Percentiles rank a stretch among this genome's conserved stretches.
Conservation (phyloP, 148 eudicot genomes). For the Agrostemma githago region DNA sequence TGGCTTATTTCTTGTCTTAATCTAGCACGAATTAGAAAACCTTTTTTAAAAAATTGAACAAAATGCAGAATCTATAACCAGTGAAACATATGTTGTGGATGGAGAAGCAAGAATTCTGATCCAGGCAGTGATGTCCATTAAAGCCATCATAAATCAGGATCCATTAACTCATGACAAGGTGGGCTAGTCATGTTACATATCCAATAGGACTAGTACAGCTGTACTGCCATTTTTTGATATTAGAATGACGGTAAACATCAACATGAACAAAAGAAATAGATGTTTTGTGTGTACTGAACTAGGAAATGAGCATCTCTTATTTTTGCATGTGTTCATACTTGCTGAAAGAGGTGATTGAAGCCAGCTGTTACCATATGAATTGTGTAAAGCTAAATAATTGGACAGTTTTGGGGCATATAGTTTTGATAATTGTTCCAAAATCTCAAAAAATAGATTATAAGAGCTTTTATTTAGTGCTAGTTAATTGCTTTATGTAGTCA, state of each 20-base stretch:
- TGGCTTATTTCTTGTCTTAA: neutral
- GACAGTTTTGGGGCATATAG: neutral
- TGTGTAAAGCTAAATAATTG: neutral
- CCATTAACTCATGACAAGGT: slow-evolving; percentile 79
- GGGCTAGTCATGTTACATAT: slow-evolving; percentile 21
- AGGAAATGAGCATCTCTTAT: neutral
- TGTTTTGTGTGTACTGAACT: neutral
- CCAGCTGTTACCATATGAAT: neutral
- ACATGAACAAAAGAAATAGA: neutral
- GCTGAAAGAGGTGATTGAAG: slow-evolving; percentile 6
- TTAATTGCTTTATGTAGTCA: slow-evolving; percentile 2
- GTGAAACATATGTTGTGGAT: slow-evolving; percentile 35
- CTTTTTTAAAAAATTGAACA: slow-evolving; percentile 8
- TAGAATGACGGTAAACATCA: neutral
- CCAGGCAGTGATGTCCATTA: slow-evolving; percentile 80
- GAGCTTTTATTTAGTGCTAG: slow-evolving; percentile 2
- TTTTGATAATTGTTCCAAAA: neutral
- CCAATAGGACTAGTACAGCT: neutral
- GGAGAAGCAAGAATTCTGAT: slow-evolving; percentile 67
- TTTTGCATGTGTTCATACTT: neutral
- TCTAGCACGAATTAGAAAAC: slow-evolving; percentile 3
- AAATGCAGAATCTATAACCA: slow-evolving; percentile 44
- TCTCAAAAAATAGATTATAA: neutral
- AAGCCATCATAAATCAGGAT: slow-evolving; percentile 66
- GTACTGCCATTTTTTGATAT: slow-evolving; percentile 1